A percentile compares a stretch with the other conserved stretches of the same genome.
Evolutionary conservation across 2,329 filamentous ascomycete species (phyloP).

Genomic region (Penicillium sp.): DNA sequence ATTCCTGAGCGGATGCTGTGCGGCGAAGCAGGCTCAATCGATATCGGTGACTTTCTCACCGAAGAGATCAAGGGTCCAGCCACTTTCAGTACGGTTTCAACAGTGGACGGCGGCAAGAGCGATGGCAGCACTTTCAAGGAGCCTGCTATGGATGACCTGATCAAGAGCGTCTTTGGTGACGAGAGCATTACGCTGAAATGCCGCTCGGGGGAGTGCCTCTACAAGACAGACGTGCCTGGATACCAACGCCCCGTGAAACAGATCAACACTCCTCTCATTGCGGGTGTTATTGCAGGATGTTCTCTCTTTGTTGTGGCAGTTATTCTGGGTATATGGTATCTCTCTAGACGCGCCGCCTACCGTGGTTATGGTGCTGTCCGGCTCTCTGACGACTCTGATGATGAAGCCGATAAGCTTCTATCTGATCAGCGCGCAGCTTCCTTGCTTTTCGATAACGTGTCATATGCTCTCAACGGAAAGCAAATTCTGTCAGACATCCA

Average conservation of each 20-base stretch:
- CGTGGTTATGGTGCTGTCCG: conserved; percentile 67
- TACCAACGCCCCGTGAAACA: conserved; percentile 84
- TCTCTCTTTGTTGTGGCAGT: conserved; percentile 85
- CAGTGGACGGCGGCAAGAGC: conserved; percentile 54
- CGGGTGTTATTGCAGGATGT: conserved; percentile 81
- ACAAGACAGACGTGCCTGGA: conserved; percentile 87
- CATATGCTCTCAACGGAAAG: conserved; percentile 82
- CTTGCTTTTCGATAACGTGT: conserved; percentile 81
- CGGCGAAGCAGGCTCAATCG: conserved; percentile 83
- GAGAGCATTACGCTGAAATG: conserved; percentile 81
- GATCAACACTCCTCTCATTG: conserved; percentile 96
- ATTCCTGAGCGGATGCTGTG: conserved; percentile 91
- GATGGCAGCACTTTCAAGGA: conserved; percentile 83
- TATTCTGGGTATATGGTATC: conserved; percentile 79
- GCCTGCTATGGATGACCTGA: conserved; percentile 86
- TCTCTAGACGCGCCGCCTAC: conserved; percentile 67
- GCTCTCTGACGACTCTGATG: conserved; percentile 76
- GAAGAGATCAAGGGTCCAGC: conserved; percentile 83
- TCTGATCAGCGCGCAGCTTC: conserved; percentile 87
- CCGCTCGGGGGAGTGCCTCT: conserved; percentile 83
- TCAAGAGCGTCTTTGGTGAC: conserved; percentile 85
- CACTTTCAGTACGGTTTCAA: conserved; percentile 66
- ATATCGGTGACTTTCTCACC: conserved; percentile 83
- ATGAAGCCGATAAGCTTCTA: conserved; percentile 82
- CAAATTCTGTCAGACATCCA: conserved; percentile 75